These are phyloP conservation scores for Usnea hakonensis DNA, from an alignment of 495 filamentous ascomycete species.

Conservation along the genomic window DNA sequence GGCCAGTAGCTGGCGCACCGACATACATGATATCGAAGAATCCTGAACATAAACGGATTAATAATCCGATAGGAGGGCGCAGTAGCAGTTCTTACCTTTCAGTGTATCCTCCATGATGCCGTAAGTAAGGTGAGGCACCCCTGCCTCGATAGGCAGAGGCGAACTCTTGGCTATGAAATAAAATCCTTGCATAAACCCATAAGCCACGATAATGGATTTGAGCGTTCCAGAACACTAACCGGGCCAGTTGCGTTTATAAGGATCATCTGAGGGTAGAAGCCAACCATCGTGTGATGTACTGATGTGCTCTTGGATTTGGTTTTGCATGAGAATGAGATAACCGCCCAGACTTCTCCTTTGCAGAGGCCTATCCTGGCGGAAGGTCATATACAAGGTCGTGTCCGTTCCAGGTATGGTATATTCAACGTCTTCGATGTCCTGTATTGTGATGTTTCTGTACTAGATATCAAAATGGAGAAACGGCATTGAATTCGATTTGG, in stretches of 20 bases:
- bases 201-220: not conserved
- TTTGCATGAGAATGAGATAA: not conserved
- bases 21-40: not conserved
- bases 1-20: not conserved
- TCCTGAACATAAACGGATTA: not conserved
- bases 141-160: not conserved
- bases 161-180: not conserved
- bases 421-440: not conserved
- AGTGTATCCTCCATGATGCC: not conserved
- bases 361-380: not conserved
- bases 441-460: not conserved
- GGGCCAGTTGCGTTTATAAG: not conserved
- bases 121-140: not conserved
- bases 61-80: not conserved
- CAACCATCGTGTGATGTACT: not conserved
- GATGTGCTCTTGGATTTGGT: not conserved
- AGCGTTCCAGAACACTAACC: not conserved
- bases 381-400: not conserved
- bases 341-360: not conserved
- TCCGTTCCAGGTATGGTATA: not conserved
- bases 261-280: not conserved
- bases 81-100: not conserved
- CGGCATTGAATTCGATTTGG: not conserved
- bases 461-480: not conserved
- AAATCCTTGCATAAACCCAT: not conserved